Evolutionary conservation across 371 early-diverging fungal genomes (phyloP).

Genomic region (Rhizopus delemar): DNA sequence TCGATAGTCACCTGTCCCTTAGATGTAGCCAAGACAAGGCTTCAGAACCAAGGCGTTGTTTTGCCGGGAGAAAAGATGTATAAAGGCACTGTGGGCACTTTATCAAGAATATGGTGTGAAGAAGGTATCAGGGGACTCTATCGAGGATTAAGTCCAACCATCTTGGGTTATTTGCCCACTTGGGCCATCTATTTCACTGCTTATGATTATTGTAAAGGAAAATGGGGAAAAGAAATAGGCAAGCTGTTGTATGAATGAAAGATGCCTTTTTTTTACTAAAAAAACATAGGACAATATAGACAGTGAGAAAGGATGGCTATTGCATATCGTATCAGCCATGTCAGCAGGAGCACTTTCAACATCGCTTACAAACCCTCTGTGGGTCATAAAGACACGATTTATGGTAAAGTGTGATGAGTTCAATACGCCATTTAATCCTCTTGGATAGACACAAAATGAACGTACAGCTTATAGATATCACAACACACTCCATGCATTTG

Average conservation of each 20-base stretch:
- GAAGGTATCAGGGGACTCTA: constrained; percentile 88
- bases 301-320: constrained; percentile 55
- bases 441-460: constrained; percentile 69
- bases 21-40: constrained; percentile 92
- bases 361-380: constrained; percentile 83
- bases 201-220: constrained; percentile 72
- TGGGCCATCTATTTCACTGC: constrained; percentile 88
- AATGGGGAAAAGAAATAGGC: constrained; percentile 28
- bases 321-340: constrained; percentile 86
- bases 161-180: constrained; percentile 84
- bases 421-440: neutral
- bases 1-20: constrained; percentile 88
- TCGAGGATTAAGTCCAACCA: constrained; percentile 83
- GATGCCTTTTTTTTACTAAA: neutral
- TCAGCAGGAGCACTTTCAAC: constrained; percentile 84
- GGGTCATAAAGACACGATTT: constrained; percentile 92
- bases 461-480: constrained; percentile 70
- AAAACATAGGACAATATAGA: constrained; percentile 19
- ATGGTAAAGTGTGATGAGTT: constrained; percentile 60
- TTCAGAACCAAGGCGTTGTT: constrained; percentile 86
- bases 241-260: constrained; percentile 11
- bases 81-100: constrained; percentile 58
- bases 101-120: constrained; percentile 71
- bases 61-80: constrained; percentile 29
- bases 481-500: constrained; percentile 73